Evolutionary conservation across 2,329 filamentous ascomycete genomes (phyloP), one percentile per base, ranked within the genome.

Genomic region (Parafenestella ontariensis): DNA sequence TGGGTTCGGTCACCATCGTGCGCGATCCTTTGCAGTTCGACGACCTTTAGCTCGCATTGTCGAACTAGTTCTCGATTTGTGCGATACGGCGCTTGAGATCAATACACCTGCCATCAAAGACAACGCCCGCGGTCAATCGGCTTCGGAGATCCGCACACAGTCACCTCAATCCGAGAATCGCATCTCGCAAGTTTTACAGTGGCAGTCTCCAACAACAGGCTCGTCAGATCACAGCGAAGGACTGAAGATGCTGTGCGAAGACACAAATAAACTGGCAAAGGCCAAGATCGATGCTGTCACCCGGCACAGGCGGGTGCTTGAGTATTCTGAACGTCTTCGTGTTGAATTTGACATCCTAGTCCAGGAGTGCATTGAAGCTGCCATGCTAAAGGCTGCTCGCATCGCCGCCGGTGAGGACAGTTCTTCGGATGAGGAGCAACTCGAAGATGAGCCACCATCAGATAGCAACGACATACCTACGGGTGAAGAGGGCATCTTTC

Each of bases 101-200:
- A 98, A 89, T 77, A 93, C 91, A 3, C 94, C 95, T 5, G 89
- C 93, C 5, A 90, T 99, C 77, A 98, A 96, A 70, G 94, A 98
- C 62, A 71, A 52, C 40, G 83, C 86, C 3, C 85, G 87, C 8
- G 82, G 85, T 2, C 85, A 89, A 61, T 82, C 85, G 34, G 77
- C 78, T 7, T 89, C 90, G 44, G 92, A 96, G 59, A 87, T 98
- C 59, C 87, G 94, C 42, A 96, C 94, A 0, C 90, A 97, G 71
- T 99, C 95, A 4, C 95, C 95, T 0, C 91, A 97, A 70, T 99
- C 96, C 0, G 95, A 99, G 73, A 95, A 91, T 39, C 88, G 94
- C 28, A 96, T 98, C 65, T 90, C 91, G 1, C 95, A 99, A 75
- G 93, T 99, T 5, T 76, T 96, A 63, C 92, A 97, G 73, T 99